Conservation (phyloP, 495 filamentous ascomycete species). For the Alectoria sarmentosa region DNA sequence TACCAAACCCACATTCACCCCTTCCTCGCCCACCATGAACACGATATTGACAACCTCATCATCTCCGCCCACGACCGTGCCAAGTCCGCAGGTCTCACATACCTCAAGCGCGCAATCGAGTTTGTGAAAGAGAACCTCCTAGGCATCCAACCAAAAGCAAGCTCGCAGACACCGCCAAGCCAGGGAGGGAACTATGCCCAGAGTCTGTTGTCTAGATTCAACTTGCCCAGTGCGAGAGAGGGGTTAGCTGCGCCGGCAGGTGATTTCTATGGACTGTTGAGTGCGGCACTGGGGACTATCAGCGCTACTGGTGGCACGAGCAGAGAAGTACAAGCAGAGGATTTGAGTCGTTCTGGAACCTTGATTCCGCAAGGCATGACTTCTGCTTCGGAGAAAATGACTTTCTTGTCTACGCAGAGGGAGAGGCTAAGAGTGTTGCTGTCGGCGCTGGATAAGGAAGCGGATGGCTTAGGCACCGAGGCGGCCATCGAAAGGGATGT, state of each 20-base stretch:
- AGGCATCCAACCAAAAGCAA: slow-evolving; percentile 46
- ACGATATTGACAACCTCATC: slow-evolving; percentile 85
- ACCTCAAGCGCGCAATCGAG: slow-evolving; percentile 74
- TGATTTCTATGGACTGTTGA: slow-evolving; percentile 71
- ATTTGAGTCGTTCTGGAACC: slow-evolving; percentile 50
- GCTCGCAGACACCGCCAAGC: slow-evolving; percentile 31
- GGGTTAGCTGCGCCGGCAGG: slow-evolving; percentile 38
- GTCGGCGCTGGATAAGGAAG: slow-evolving; percentile 68
- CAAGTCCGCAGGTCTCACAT: slow-evolving; percentile 68
- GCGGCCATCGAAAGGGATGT: slow-evolving; percentile 35
- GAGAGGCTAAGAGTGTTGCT: slow-evolving; percentile 65
- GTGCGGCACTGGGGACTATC: slow-evolving; percentile 54
- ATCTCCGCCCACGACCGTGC: slow-evolving; percentile 71
- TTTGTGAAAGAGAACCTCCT: slow-evolving; percentile 64
- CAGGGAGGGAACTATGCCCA: slow-evolving; percentile 62
- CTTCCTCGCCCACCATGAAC: slow-evolving; percentile 80
- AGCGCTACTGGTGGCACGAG: slow-evolving; percentile 31
- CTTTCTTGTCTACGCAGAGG: slow-evolving; percentile 64
- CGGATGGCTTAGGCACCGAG: slow-evolving; percentile 38
- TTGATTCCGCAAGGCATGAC: slow-evolving; percentile 61
- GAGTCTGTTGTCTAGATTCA: slow-evolving; percentile 75
- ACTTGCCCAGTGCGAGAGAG: slow-evolving; percentile 53
- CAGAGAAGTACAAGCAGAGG: slow-evolving; percentile 44
- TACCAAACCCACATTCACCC: slow-evolving; percentile 84
- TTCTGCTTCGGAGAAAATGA: slow-evolving; percentile 55